Evolutionary conservation across 192 early-diverging fungal genomes (phyloP).

Genomic region (Coemansia sp.): DNA sequence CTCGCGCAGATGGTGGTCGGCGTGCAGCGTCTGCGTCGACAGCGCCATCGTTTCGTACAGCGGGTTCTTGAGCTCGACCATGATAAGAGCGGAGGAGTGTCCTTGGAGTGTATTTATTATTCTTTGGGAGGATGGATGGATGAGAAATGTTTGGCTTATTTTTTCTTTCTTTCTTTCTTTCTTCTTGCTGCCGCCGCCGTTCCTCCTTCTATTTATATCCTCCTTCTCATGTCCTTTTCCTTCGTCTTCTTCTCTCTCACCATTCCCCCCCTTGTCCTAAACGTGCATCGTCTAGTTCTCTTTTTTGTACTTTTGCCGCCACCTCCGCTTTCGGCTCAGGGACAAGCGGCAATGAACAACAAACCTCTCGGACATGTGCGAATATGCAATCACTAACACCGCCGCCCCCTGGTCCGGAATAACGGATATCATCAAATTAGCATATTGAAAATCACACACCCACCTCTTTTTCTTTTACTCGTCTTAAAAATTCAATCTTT

Average conservation of each 20-base stretch:
- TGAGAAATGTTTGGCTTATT: no score
- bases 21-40: slow-evolving; percentile 60
- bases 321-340: neutral
- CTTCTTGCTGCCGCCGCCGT: no score
- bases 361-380: neutral
- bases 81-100: slow-evolving; percentile 9
- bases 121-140: neutral
- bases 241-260: no score
- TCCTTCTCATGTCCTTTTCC: neutral
- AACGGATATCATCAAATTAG: no score
- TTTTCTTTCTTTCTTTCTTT: no score
- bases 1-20: slow-evolving; percentile 44
- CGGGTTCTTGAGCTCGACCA: slow-evolving; percentile 43
- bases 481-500: no score
- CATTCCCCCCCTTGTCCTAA: neutral
- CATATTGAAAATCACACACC: no score
- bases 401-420: neutral
- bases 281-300: neutral
- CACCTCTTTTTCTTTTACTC: no score
- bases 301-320: no score
- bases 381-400: no score
- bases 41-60: slow-evolving; percentile 15
- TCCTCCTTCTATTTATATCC: neutral
- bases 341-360: neutral
- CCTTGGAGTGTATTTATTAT: neutral